Evolutionary conservation across 148 eudicot species (phyloP), one percentile per base, ranked within the genome.

Genomic region (Rheum nobile): DNA sequence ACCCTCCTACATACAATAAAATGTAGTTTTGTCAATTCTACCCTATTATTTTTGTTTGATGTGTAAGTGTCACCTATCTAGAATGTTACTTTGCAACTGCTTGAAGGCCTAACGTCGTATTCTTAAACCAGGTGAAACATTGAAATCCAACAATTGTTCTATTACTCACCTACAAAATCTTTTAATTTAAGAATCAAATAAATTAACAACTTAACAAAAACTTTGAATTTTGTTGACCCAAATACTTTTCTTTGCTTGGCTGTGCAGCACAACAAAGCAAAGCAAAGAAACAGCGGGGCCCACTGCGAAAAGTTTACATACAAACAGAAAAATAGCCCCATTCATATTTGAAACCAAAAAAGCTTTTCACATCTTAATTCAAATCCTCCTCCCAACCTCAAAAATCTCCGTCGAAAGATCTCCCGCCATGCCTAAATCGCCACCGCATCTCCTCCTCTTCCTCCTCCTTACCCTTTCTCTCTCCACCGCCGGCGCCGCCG

Each of bases 401-500:
- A 28, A 8, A 42, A 4, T 14, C 52, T 3, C 50, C 50, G 57
- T 4, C 4, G 3, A 26, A 57, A 8, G 35, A 13, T 0, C 22
- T 21, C 16, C 32, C 14, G 31, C 41, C 74, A 61, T 29, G 32
- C 6, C 28, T 39, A 55, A 59, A 21, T 73, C 79, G 39, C 74
- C 68, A n/a, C 21, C 26, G 17, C 38, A 19, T 31, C 44, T 59
- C 46, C 39, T 7, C 42, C 32, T 74, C 31, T 46, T 76, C 21
- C 71, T 67, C 73, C 70, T 47, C 39, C 28, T 10, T 19, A 2
- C 43, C 24, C 13, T 65, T 68, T 82, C 14, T 74, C 82, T 59
- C 4, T 14, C 44, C 47, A 14, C 69, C 26, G 46, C 72, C 24
- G 2, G n/a, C 71, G 37, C 54, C 11, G 28, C 74, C 42, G 29